phyloP scores from a whole-genome alignment of 257 asterid genomes.

The Cinchona pubescens region DNA sequence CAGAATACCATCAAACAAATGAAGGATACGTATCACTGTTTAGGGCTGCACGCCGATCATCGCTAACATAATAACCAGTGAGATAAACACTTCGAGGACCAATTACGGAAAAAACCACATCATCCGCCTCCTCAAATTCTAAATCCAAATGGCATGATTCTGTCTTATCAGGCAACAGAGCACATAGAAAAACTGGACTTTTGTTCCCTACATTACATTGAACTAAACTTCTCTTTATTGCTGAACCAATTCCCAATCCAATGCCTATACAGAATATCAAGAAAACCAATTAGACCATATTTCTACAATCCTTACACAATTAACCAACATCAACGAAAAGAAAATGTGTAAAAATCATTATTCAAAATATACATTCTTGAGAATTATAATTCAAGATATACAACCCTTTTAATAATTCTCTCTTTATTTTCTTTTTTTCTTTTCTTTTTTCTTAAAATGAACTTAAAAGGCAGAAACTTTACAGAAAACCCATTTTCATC shows the following conservation, averaged over 20 bases:
- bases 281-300: neutral
- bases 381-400: no score
- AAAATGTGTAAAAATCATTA: neutral
- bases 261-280: constrained; percentile 12
- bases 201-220: constrained; percentile 82
- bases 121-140: constrained; percentile 88
- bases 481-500: neutral
- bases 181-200: constrained; percentile 66
- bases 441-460: neutral
- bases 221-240: constrained; percentile 40
- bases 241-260: constrained; percentile 64
- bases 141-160: constrained; percentile 74
- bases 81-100: constrained; percentile 77
- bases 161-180: constrained; percentile 49
- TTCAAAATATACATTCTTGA: no score
- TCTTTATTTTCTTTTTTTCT: no score
- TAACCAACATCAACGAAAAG: neutral
- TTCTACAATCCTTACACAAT: no score
- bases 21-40: constrained; percentile 75
- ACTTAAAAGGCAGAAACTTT: no score
- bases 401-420: no score
- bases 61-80: constrained; percentile 61
- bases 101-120: constrained; percentile 77
- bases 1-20: neutral
- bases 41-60: constrained; percentile 21